Base-by-base conservation (phyloP, 192 early-diverging fungal species). In the Entomortierella beljakovae region DNA sequence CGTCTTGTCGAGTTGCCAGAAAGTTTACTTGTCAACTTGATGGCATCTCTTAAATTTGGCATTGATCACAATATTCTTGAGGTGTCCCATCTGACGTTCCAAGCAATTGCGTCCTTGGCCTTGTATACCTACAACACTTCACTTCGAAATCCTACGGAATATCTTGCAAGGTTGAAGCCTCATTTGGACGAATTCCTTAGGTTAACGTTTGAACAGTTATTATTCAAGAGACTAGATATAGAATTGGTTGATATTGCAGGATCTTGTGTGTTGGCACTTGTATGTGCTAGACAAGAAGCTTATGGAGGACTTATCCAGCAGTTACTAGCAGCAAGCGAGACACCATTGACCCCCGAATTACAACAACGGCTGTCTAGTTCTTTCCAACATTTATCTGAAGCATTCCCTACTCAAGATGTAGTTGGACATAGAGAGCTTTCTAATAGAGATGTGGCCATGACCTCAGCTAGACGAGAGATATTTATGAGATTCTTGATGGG, bases 201-300 rank as follows among this genome's bases (percentile, higher is more conserved):
- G 33, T 68, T 83, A 32, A 69, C 84, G 3, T 63, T 93, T 26
- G 79, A 90, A 28, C 74, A 86, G 51, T 69, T 93, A 23, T 62
- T 92, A 31, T 92, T 91, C 57, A 84, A 88, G 63, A 86, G 87
- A 52, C 80, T 93, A 46, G 90, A 93, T 52, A 57, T 84, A 5
- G 82, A 87, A 18, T 48, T 93, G 16, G 72, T 92, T n/a, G 88
- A 91, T 46, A 69, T 86, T 0, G 90, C 87, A 0, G 82, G 86
- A 1, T 88, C 89, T 6, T 81, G 90, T 22, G 75, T 92, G 2
- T 69, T 92, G 62, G 80, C 86, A 1, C 71, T 93, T 13, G 83
- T 88, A 6, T 80, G 87, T 65, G 76, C 83, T 40, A 66, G 89
- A 33, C 79, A 82, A 66, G 84, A 82, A 34, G 62, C 71, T 4